Conservation (phyloP, 2,329 filamentous ascomycete species). For the Trichophyton benhamiae region DNA sequence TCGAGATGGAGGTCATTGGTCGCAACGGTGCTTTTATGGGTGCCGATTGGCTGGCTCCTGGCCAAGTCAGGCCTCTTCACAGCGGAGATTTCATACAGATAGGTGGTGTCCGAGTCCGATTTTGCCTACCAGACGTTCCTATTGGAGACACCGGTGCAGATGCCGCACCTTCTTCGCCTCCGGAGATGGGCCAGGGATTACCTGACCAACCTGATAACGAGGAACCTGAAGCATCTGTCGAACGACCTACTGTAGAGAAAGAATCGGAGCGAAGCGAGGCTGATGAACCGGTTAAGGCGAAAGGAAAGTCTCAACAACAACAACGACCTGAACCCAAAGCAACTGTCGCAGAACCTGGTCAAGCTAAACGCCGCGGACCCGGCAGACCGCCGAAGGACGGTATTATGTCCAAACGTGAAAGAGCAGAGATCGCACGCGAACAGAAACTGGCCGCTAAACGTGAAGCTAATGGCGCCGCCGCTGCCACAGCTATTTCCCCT, state of each 20-base stretch:
- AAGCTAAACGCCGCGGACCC: slow-evolving; percentile 38
- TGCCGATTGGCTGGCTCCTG: slow-evolving; percentile 37
- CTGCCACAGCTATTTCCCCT: slow-evolving; percentile 16
- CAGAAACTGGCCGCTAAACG: slow-evolving; percentile 39
- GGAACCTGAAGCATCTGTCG: slow-evolving; percentile 15
- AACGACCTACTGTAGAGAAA: slow-evolving; percentile 12
- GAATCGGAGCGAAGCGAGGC: slow-evolving; percentile 7
- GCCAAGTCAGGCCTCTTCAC: slow-evolving; percentile 38
- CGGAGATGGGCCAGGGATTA: slow-evolving; percentile 5
- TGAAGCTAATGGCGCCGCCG: slow-evolving; percentile 36
- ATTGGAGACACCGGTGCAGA: slow-evolving; percentile 39
- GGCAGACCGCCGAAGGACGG: slow-evolving; percentile 55
- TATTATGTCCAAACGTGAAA: slow-evolving; percentile 53
- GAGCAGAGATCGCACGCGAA: slow-evolving; percentile 42
- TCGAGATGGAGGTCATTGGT: slow-evolving; percentile 48
- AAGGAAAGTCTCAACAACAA: slow-evolving; percentile 8
- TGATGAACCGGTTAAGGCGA: slow-evolving; percentile 13
- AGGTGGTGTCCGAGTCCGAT: slow-evolving; percentile 44
- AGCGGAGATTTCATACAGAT: slow-evolving; percentile 50
- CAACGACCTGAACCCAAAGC: slow-evolving; percentile 18
- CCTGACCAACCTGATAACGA: slow-evolving; percentile 15
- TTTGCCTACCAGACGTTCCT: slow-evolving; percentile 43
- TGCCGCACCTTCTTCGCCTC: slow-evolving; percentile 24
- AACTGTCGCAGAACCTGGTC: slow-evolving; percentile 17
- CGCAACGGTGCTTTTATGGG: slow-evolving; percentile 47